Conservation (phyloP, 257 asterid species). For the Primulina tabacum region DNA sequence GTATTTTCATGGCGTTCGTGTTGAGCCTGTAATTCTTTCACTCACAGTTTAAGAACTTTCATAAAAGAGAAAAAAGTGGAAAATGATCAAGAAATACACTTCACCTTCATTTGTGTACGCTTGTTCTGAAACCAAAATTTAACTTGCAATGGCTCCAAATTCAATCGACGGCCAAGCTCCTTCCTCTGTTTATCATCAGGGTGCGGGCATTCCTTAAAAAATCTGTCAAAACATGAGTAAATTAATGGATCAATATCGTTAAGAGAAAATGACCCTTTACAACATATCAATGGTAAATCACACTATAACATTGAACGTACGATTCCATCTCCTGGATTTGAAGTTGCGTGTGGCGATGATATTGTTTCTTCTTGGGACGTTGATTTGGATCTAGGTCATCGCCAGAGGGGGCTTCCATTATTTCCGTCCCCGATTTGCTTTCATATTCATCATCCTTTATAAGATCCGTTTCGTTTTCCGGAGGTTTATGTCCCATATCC, state of each 20-base stretch:
- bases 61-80: neutral
- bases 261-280: neutral
- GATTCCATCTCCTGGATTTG: constrained; percentile 81
- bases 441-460: constrained; percentile 57
- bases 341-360: constrained; percentile 71
- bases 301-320: constrained; percentile 31
- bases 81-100: neutral
- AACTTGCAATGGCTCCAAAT: constrained; percentile 78
- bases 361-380: constrained; percentile 68
- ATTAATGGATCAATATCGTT: neutral
- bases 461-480: constrained; percentile 52
- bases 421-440: constrained; percentile 62
- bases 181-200: constrained; percentile 96
- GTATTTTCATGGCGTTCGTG: constrained; percentile 65
- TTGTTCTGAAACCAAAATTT: constrained; percentile 97
- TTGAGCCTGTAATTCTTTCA: constrained; percentile 44
- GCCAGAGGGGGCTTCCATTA: constrained; percentile 59
- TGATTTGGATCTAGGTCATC: constrained; percentile 70
- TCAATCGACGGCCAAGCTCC: constrained; percentile 74
- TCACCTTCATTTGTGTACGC: constrained; percentile 85
- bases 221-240: constrained; percentile 27
- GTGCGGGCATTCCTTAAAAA: constrained; percentile 86
- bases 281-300: neutral
- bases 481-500: constrained; percentile 50
- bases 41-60: neutral